phyloP scores from a whole-genome alignment of 495 filamentous ascomycete species.

The Aspergillus bertholletiae region DNA sequence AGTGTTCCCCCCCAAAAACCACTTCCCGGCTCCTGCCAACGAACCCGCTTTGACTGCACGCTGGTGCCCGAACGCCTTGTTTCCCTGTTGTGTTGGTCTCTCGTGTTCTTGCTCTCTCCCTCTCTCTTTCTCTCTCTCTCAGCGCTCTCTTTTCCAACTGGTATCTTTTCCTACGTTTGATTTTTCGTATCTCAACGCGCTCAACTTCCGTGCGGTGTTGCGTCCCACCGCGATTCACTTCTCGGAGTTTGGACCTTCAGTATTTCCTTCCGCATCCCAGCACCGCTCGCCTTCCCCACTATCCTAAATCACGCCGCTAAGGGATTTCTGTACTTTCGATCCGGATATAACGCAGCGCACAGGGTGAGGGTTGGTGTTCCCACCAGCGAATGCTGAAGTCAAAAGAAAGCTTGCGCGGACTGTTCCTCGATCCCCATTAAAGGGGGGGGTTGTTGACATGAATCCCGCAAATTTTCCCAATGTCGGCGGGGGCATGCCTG shows the following conservation, averaged over 20 bases:
- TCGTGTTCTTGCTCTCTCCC: conserved; percentile 11
- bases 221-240: conserved; percentile 1
- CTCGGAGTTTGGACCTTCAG: neutral
- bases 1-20: conserved; percentile 20
- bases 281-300: neutral
- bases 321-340: neutral
- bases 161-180: conserved; percentile 5
- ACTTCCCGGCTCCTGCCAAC: conserved; percentile 28
- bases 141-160: neutral
- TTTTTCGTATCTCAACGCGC: neutral
- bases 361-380: conserved; percentile 9
- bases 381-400: conserved; percentile 42
- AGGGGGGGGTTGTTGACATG: conserved; percentile 46
- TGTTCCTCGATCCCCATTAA: conserved; percentile 40
- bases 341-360: neutral
- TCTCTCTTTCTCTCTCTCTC: neutral
- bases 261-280: neutral
- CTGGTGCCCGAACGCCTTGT: conserved; percentile 45
- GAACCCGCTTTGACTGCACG: conserved; percentile 28
- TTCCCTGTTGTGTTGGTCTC: conserved; percentile 27
- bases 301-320: neutral
- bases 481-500: conserved; percentile 38
- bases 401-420: conserved; percentile 32
- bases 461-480: conserved; percentile 48
- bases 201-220: neutral